Percentiles rank a stretch among this genome's conserved stretches.
phyloP scores from a whole-genome alignment of 768 basidiomycete genomes.

The Pleurotus tuber-regium region DNA sequence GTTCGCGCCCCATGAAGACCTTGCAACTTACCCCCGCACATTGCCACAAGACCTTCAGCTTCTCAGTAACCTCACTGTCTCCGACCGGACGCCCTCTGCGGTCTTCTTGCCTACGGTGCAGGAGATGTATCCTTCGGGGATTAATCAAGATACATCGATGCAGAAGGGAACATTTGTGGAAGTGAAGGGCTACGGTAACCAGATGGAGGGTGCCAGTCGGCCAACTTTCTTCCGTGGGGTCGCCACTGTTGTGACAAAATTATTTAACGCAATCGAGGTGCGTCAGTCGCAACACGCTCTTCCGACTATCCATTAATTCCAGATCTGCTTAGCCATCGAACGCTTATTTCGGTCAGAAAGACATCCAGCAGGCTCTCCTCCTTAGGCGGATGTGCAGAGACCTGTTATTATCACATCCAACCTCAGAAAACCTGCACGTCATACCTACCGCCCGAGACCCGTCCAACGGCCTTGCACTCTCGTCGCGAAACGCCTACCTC shows the following conservation, averaged over 20 bases:
- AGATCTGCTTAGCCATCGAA: constrained; percentile 65
- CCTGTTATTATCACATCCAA: constrained; percentile 77
- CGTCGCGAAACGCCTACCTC: constrained; percentile 89
- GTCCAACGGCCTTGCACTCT: constrained; percentile 72
- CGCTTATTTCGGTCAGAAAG: constrained; percentile 97
- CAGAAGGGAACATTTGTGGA: constrained; percentile 92
- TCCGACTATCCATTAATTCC: constrained; percentile 7
- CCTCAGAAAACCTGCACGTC: constrained; percentile 73
- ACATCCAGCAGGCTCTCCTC: constrained; percentile 93
- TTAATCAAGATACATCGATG: constrained; percentile 65
- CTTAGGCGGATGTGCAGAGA: constrained; percentile 78
- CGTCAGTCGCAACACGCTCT: constrained; percentile 21
- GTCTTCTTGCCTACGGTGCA: constrained; percentile 77
- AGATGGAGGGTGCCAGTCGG: constrained; percentile 88
- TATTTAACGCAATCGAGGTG: constrained; percentile 91
- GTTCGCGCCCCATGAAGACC: constrained; percentile 95
- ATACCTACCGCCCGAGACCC: constrained; percentile 79
- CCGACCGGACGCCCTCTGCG: constrained; percentile 49
- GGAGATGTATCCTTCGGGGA: constrained; percentile 94
- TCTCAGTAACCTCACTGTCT: constrained; percentile 39
- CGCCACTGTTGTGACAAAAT: constrained; percentile 90
- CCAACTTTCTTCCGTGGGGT: constrained; percentile 96
- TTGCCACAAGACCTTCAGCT: constrained; percentile 70
- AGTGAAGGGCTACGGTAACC: constrained; percentile 85
- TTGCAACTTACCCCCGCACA: constrained; percentile 87